Conservation (phyloP, 495 filamentous ascomycete genomes). For the Penicillium robsamsonii region DNA sequence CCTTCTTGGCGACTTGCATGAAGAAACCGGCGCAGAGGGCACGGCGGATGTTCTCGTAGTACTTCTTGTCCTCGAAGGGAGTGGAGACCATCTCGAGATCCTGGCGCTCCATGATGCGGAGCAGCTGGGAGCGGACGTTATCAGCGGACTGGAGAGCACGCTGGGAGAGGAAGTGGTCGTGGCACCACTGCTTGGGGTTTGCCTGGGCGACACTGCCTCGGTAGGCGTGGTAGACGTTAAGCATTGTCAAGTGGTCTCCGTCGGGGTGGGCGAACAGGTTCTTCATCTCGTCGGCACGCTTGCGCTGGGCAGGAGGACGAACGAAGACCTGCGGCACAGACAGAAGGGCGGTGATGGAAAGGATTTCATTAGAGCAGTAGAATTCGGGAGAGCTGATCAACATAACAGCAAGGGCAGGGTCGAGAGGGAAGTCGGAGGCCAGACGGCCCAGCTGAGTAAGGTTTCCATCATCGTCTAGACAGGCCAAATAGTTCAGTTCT, state of each 20-base stretch:
- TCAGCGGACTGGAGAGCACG: slow-evolving; percentile 88
- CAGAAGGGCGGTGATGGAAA: slow-evolving; percentile 90
- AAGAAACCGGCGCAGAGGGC: slow-evolving; percentile 97
- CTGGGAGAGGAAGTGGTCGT: slow-evolving; percentile 93
- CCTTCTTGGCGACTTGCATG: slow-evolving; percentile 98
- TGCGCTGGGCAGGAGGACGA: slow-evolving; percentile 75
- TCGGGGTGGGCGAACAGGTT: slow-evolving; percentile 86
- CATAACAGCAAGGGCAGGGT: slow-evolving; percentile 96
- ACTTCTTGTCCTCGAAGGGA: slow-evolving; percentile 90
- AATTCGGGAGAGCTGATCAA: slow-evolving; percentile 96
- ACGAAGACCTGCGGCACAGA: slow-evolving; percentile 95
- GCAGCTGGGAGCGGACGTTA: slow-evolving; percentile 85
- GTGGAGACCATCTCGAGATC: slow-evolving; percentile 83
- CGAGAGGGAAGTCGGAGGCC: slow-evolving; percentile 94
- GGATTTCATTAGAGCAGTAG: slow-evolving; percentile 97
- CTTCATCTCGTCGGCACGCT: slow-evolving; percentile 98
- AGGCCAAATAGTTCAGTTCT: slow-evolving; percentile 95
- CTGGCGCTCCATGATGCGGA: slow-evolving; percentile 92
- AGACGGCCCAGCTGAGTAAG: slow-evolving; percentile 80
- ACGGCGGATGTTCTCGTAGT: slow-evolving; percentile 94
- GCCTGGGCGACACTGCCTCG: slow-evolving; percentile 69
- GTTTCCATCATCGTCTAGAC: slow-evolving; percentile 93
- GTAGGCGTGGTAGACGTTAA: slow-evolving; percentile 99
- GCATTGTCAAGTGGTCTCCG: slow-evolving; percentile 91
- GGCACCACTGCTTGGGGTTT: slow-evolving; percentile 87